phyloP scores from a whole-genome alignment of 2,329 filamentous ascomycete species.

The Akanthomyces lecanii region DNA sequence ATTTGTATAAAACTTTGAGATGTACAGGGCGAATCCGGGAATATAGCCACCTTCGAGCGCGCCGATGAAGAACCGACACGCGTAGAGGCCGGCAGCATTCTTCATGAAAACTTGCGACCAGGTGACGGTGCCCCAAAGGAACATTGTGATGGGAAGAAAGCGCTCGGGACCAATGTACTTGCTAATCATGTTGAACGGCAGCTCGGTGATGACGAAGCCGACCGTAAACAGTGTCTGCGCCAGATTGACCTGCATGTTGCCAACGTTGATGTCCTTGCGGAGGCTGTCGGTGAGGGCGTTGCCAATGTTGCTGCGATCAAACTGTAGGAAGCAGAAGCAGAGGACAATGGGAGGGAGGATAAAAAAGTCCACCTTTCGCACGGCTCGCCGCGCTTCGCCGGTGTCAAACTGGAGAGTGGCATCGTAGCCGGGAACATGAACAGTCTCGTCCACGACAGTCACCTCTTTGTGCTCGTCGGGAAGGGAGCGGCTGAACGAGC shows the following conservation, averaged over 20 bases:
- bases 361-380: slow-evolving; percentile 25
- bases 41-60: slow-evolving; percentile 31
- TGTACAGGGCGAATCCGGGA: slow-evolving; percentile 29
- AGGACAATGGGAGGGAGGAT: slow-evolving; percentile 29
- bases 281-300: slow-evolving; percentile 51
- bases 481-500: neutral
- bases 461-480: slow-evolving; percentile 15
- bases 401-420: slow-evolving; percentile 17
- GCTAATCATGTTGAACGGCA: slow-evolving; percentile 29
- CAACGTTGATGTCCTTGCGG: slow-evolving; percentile 43
- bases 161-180: slow-evolving; percentile 26
- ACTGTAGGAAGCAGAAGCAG: slow-evolving; percentile 32
- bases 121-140: slow-evolving; percentile 28
- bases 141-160: slow-evolving; percentile 28
- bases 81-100: slow-evolving; percentile 24
- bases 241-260: slow-evolving; percentile 48
- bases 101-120: slow-evolving; percentile 28
- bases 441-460: slow-evolving; percentile 19
- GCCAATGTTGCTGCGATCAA: slow-evolving; percentile 39
- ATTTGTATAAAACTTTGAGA: slow-evolving; percentile 29
- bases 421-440: slow-evolving; percentile 26
- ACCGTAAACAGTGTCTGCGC: slow-evolving; percentile 48
- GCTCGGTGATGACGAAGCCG: slow-evolving; percentile 44
- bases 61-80: slow-evolving; percentile 27
- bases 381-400: slow-evolving; percentile 19